Conservation (phyloP, 139 green algal species). For the Parachlorella kessleri region DNA sequence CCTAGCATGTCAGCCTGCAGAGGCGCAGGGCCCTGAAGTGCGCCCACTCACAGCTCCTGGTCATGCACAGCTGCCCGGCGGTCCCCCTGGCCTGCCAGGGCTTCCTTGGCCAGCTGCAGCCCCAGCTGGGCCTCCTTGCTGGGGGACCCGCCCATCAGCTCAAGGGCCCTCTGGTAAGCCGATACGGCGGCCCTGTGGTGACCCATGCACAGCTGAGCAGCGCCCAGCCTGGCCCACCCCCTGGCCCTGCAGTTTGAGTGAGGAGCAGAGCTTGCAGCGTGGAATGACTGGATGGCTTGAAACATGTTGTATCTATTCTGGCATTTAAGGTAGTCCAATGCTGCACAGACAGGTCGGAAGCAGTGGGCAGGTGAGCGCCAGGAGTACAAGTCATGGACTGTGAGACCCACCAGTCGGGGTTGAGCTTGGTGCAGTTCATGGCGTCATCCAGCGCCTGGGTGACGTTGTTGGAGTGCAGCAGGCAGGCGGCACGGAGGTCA, state of each 20-base stretch:
- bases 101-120: constrained; percentile 28
- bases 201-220: constrained; percentile 29
- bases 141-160: neutral
- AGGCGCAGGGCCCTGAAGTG: neutral
- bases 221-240: constrained; percentile 35
- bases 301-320: too few species aligned
- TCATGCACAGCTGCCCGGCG: constrained; percentile 13
- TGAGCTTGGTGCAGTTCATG: constrained; percentile 28
- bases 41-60: neutral
- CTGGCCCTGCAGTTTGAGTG: constrained; percentile 20
- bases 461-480: constrained; percentile 4
- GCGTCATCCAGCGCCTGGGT: constrained; percentile 32
- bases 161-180: constrained; percentile 20
- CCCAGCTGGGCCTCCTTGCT: constrained; percentile 24
- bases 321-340: too few species aligned
- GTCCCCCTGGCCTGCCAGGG: neutral
- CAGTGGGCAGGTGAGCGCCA: neutral
- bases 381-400: too few species aligned
- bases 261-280: too few species aligned
- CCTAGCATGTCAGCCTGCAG: too few species aligned
- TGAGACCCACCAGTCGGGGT: constrained; percentile 31
- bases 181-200: constrained; percentile 11
- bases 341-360: neutral
- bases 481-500: constrained; percentile 23
- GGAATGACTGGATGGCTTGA: too few species aligned